These are phyloP conservation scores for Boletus vinaceobasis DNA, from an alignment of 768 basidiomycete genomes.

Conservation along the genomic window DNA sequence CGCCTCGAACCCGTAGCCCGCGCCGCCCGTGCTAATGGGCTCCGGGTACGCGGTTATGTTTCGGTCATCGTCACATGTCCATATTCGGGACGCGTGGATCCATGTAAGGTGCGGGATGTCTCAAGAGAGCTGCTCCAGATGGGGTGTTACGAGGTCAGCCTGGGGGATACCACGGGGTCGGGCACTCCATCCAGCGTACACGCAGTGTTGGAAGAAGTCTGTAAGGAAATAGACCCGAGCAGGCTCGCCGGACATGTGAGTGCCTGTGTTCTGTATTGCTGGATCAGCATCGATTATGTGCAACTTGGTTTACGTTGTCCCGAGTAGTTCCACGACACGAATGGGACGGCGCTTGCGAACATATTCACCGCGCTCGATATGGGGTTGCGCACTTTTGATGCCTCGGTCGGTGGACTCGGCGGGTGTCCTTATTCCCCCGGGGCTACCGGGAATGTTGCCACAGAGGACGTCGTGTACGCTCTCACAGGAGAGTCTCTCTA, in stretches of 20 bases:
- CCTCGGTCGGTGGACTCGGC: slow-evolving; percentile 85
- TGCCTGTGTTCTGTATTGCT: slow-evolving; percentile 31
- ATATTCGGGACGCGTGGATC: slow-evolving; percentile 75
- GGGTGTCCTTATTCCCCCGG: slow-evolving; percentile 97
- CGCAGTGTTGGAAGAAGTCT: slow-evolving; percentile 68
- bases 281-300: background rate
- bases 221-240: slow-evolving; percentile 54
- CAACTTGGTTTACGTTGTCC: background rate
- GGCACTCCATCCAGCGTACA: slow-evolving; percentile 71
- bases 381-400: slow-evolving; percentile 79
- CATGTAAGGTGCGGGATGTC: slow-evolving; percentile 61
- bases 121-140: slow-evolving; percentile 72
- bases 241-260: slow-evolving; percentile 61
- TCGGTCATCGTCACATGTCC: slow-evolving; percentile 84
- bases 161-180: slow-evolving; percentile 90
- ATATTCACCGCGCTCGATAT: slow-evolving; percentile 65
- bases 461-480: slow-evolving; percentile 88
- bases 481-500: slow-evolving; percentile 61
- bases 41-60: slow-evolving; percentile 82
- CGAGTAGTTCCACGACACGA: slow-evolving; percentile 83
- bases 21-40: slow-evolving; percentile 53
- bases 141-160: slow-evolving; percentile 92
- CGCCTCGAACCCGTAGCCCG: slow-evolving; percentile 60
- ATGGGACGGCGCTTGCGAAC: slow-evolving; percentile 78
- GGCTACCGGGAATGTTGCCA: slow-evolving; percentile 92